A percentile compares a stretch with the other conserved stretches of the same genome.
Evolutionary conservation across 164 flowering plant genomes (phyloP).

Genomic region (Kalanchoe fedtschenkoi): DNA sequence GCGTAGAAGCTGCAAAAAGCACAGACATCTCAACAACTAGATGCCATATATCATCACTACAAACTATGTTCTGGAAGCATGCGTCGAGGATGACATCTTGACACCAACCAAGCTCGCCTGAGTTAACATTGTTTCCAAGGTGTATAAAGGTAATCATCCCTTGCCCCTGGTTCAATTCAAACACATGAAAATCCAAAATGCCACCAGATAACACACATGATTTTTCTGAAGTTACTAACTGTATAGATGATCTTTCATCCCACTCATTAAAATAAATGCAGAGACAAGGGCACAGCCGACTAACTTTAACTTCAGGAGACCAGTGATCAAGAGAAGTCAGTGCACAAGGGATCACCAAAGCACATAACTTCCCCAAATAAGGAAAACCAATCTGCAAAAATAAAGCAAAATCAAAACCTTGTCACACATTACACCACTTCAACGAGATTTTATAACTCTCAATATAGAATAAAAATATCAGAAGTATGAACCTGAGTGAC

Average conservation of each 20-base stretch:
- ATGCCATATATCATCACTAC: slow-evolving; percentile 70
- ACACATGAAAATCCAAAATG: neutral
- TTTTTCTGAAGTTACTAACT: neutral
- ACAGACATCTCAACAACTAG: slow-evolving; percentile 83
- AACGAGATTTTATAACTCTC: neutral
- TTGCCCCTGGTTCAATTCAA: slow-evolving; percentile 43
- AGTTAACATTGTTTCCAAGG: slow-evolving; percentile 53
- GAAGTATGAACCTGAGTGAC: slow-evolving; percentile 48
- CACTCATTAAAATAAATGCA: neutral
- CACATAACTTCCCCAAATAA: slow-evolving; percentile 53
- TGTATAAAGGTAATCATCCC: slow-evolving; percentile 78
- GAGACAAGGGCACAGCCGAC: slow-evolving; percentile 11
- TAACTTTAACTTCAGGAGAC: slow-evolving; percentile 89
- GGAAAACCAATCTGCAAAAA: slow-evolving; percentile 52
- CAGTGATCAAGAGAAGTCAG: slow-evolving; percentile 91
- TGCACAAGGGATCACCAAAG: slow-evolving; percentile 78
- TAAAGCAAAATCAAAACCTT: neutral
- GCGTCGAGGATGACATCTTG: slow-evolving; percentile 86
- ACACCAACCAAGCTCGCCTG: slow-evolving; percentile 51
- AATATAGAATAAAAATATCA: neutral
- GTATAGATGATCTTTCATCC: neutral
- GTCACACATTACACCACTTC: neutral
- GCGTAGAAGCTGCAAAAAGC: slow-evolving; percentile 41
- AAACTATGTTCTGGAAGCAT: slow-evolving; percentile 73
- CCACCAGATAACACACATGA: too few relatives aligned